A percentile compares a stretch with the other conserved stretches of the same genome.
phyloP scores from a whole-genome alignment of 345 rosid species.

The Toxicodendron radicans region DNA sequence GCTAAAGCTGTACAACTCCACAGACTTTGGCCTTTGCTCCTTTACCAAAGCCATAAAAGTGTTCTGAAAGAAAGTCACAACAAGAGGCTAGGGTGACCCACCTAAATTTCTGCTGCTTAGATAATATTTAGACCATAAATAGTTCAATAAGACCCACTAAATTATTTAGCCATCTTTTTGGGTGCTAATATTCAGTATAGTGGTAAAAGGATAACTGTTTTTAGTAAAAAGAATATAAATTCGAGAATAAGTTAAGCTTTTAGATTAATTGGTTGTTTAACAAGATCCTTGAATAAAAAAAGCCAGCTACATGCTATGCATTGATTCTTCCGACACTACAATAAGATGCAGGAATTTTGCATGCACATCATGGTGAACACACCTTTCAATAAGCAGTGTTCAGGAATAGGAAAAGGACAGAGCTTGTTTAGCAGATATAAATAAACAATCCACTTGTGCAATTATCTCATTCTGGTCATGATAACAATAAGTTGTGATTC shows the following conservation, averaged over 20 bases:
- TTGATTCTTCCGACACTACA: background rate
- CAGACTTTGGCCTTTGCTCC: no score
- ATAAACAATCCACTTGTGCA: background rate
- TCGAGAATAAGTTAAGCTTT: background rate
- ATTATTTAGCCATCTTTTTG: background rate
- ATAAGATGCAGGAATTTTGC: background rate
- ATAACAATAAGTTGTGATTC: background rate
- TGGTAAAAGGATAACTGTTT: background rate
- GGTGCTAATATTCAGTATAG: background rate
- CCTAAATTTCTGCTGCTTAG: no score
- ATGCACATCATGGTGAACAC: background rate
- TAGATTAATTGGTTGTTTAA: slow-evolving; percentile 2
- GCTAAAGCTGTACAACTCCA: no score
- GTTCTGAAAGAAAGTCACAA: no score
- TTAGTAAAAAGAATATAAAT: background rate
- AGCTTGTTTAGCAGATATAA: background rate
- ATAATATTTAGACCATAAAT: no score
- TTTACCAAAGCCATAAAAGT: no score
- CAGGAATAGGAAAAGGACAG: background rate
- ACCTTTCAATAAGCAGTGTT: background rate
- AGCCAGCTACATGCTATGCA: background rate
- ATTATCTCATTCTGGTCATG: background rate
- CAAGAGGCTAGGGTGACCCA: no score
- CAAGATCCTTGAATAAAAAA: slow-evolving; percentile 1
- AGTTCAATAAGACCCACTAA: background rate